Conservation (phyloP, 228 moss, liverwort and hornwort genomes). For the Sphagnum fallax region DNA sequence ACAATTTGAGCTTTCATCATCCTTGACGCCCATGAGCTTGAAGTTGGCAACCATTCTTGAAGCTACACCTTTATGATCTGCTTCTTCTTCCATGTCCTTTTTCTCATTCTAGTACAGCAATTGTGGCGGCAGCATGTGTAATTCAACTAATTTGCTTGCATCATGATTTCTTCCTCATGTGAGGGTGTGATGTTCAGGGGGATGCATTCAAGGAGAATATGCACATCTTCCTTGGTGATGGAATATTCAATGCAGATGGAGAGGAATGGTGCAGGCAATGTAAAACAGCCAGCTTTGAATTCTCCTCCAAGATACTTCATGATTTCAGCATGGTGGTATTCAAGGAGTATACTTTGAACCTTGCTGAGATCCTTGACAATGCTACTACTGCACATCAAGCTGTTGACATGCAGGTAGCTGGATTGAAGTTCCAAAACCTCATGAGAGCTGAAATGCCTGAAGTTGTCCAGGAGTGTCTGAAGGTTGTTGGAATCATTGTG, state of each 20-base stretch:
- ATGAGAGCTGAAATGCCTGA: too few species aligned
- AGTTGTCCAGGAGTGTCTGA: too few species aligned
- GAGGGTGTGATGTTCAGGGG: slow-evolving; percentile 19
- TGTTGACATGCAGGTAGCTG: slow-evolving; percentile 63
- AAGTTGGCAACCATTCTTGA: not conserved
- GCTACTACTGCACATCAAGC: slow-evolving; percentile 9
- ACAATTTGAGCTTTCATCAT: too few species aligned
- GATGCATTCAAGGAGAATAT: slow-evolving; percentile 20
- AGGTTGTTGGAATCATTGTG: too few species aligned
- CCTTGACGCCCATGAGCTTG: too few species aligned
- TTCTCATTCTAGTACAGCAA: too few species aligned
- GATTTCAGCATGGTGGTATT: slow-evolving; percentile 45
- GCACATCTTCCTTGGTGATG: slow-evolving; percentile 35
- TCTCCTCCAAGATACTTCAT: slow-evolving; percentile 37
- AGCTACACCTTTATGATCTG: not conserved
- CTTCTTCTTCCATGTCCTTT: too few species aligned
- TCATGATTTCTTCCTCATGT: not conserved
- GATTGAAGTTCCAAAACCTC: too few species aligned
- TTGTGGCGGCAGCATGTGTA: not conserved
- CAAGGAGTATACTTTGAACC: slow-evolving; percentile 36
- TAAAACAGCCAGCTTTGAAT: slow-evolving; percentile 67
- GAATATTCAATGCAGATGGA: slow-evolving; percentile 54
- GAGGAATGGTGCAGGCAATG: slow-evolving; percentile 55
- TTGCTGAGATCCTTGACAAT: slow-evolving; percentile 29
- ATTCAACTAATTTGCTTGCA: not conserved